A percentile compares a stretch with the other conserved stretches of the same genome.
Evolutionary conservation across 2,329 filamentous ascomycete species (phyloP).

Genomic region (Dactylella cylindrospora): DNA sequence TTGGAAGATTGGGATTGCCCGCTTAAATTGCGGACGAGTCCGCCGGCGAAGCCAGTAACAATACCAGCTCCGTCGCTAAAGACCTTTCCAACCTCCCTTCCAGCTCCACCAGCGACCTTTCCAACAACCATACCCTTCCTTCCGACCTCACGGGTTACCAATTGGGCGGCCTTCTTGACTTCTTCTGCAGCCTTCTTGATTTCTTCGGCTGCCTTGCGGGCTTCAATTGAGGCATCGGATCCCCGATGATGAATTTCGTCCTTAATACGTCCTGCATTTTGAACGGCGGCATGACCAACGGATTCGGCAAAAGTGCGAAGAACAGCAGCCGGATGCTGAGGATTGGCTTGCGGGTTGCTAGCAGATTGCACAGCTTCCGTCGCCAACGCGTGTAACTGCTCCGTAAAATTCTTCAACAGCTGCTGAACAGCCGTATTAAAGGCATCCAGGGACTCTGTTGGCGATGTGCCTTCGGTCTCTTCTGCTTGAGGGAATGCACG

Average conservation of each 20-base stretch:
- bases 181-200: conserved; percentile 37
- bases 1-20: conserved; percentile 19
- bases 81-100: conserved; percentile 45
- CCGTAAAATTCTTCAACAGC: conserved; percentile 37
- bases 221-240: conserved; percentile 24
- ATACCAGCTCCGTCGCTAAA: conserved; percentile 42
- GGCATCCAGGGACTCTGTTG: conserved; percentile 30
- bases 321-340: conserved; percentile 36
- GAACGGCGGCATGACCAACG: conserved; percentile 47
- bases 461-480: conserved; percentile 12
- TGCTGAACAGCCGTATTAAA: conserved; percentile 42
- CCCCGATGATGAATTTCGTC: conserved; percentile 19
- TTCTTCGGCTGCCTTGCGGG: conserved; percentile 32
- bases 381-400: conserved; percentile 30
- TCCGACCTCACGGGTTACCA: conserved; percentile 28
- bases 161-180: conserved; percentile 31
- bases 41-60: conserved; percentile 33
- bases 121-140: conserved; percentile 31
- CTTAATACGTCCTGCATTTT: conserved; percentile 44
- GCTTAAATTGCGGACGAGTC: conserved; percentile 37
- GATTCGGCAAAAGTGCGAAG: conserved; percentile 45
- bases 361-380: conserved; percentile 29
- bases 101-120: conserved; percentile 45
- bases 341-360: conserved; percentile 26
- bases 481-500: conserved; percentile 30